Evolutionary conservation across 306 rosid species (phyloP).

Genomic region (Parietaria judaica): DNA sequence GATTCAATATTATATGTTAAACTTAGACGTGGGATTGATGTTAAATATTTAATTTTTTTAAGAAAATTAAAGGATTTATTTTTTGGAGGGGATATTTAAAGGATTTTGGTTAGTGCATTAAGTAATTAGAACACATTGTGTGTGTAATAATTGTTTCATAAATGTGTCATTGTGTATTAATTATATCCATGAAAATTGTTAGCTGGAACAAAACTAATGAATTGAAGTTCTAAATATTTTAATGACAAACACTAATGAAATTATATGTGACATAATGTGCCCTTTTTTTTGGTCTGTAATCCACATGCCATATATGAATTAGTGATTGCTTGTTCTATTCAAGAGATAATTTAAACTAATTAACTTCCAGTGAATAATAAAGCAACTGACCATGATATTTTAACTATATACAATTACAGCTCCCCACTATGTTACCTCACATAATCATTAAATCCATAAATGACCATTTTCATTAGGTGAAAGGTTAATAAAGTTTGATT

Average conservation of each 20-base stretch:
- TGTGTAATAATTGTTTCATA: neutral
- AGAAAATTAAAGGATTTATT: no score
- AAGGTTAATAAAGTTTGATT: neutral
- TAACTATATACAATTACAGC: no score
- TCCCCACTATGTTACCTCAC: neutral
- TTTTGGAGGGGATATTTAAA: no score
- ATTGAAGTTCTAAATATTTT: neutral
- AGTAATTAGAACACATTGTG: neutral
- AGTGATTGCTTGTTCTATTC: no score
- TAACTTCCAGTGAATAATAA: neutral
- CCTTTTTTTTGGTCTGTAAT: neutral
- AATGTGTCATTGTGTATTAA: neutral
- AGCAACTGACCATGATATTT: neutral
- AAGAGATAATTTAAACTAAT: no score
- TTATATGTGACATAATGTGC: neutral
- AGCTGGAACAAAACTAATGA: neutral
- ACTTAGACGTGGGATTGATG: no score
- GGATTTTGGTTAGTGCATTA: constrained; percentile 12
- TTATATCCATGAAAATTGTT: neutral
- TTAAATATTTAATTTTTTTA: no score
- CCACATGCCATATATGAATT: neutral
- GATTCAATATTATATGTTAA: no score
- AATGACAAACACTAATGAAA: constrained; percentile 5
- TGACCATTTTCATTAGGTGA: constrained; percentile 1
- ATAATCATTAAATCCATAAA: neutral